Conservation (phyloP, 176 grass and related monocot genomes). For the Oryza punctata region DNA sequence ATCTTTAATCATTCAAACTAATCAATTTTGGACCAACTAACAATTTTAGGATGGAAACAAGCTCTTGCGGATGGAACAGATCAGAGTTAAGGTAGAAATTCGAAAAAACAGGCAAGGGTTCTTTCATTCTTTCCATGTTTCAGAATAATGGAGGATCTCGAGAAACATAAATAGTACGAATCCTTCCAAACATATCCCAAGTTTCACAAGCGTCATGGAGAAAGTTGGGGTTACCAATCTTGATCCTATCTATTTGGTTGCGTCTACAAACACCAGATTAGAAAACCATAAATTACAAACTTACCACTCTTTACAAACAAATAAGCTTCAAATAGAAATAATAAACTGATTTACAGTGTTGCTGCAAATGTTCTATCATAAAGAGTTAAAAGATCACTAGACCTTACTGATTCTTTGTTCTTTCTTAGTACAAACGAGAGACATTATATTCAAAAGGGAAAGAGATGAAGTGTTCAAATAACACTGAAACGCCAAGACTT, state of each 20-base stretch:
- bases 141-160: not conserved
- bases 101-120: not conserved
- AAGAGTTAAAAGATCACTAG: not conserved
- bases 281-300: not conserved
- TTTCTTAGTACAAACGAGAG: constrained; percentile 8
- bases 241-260: constrained; percentile 22
- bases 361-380: constrained; percentile 18
- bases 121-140: not conserved
- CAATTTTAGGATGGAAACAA: not conserved
- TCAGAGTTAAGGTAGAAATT: constrained; percentile 22
- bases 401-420: not conserved
- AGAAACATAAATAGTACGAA: not conserved
- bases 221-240: not conserved
- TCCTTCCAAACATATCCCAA: not conserved
- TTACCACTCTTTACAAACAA: constrained; percentile 1
- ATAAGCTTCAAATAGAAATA: constrained; percentile 1
- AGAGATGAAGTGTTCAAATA: constrained; percentile 1
- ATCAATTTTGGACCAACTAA: not conserved
- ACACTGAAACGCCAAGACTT: constrained; percentile 11
- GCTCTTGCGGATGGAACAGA: not conserved
- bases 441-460: constrained; percentile 12
- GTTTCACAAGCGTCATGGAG: not conserved
- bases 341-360: not conserved
- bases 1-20: not conserved
- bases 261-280: constrained; percentile 1